Evolutionary conservation across 768 basidiomycete genomes (phyloP), one percentile per base, ranked within the genome.

Genomic region (Austroboletus eburneus): DNA sequence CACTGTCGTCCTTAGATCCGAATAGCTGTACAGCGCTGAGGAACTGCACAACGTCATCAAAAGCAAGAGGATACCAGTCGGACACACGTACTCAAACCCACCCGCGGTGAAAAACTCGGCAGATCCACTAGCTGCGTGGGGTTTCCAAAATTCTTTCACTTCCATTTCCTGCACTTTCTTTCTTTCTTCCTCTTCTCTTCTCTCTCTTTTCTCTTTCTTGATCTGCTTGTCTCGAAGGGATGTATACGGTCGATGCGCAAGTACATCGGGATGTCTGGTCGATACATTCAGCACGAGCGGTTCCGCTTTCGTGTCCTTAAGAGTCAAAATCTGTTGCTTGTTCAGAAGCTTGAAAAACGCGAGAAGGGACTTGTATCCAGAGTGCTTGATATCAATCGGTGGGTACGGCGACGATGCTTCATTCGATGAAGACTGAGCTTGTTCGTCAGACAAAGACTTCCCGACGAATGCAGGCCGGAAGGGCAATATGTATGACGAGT

Each of bases 271-370:
- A 58, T 91, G 87, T 0, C 61, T 64, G 0, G 72, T 61, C 43
- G 77, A 80, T 20, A 89, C 79, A 3, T 70, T 72, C 43, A 72
- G 73, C 9, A 81, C 65, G 20, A 83, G 59, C 20, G 85, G 80
- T 18, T 78, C 80, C 42, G 62, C 71, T 62, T 58, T 72, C 62
- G 39, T 64, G 18, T 84, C 75, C 60, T 95, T 96, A 20, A 85
- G 70, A 12, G 80, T 80, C 30, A 95, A 57, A 20, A 96, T 63
- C 0, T 76, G 76, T 8, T 81, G 78, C 61, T 94, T 94, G 50
- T 90, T 87, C 16, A 77, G 72, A 16, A 77, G 58, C 62, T 87
- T 92, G 57, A 96, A 73, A 70, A 95, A 93, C 1, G 83, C 75
- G 2, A 83, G 76, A 17, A 94, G 73, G 9, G 89, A 88, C 66